Evolutionary conservation across 805 yeast species (phyloP).

Genomic region (Saccharomycopsis sp.): DNA sequence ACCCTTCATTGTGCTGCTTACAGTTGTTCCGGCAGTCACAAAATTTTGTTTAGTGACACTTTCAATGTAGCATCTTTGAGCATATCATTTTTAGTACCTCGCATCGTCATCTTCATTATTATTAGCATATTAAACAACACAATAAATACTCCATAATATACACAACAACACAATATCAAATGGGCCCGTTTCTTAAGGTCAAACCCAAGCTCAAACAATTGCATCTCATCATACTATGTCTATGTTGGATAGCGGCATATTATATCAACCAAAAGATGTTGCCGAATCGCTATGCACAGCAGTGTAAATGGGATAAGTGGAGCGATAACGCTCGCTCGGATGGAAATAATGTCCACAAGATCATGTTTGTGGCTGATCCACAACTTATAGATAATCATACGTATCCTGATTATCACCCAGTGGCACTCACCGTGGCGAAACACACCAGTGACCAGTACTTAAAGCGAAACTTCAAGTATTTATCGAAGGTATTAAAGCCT

Average conservation of each 20-base stretch:
- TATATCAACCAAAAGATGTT: neutral
- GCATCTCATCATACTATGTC: neutral
- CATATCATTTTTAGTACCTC: no score
- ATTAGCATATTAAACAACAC: no score
- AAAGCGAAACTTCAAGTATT: slow-evolving; percentile 60
- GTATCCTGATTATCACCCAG: slow-evolving; percentile 61
- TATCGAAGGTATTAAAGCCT: slow-evolving; percentile 58
- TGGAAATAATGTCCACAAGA: slow-evolving; percentile 30
- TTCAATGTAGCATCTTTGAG: no score
- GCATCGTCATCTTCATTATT: no score
- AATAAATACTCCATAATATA: no score
- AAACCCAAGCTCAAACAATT: neutral
- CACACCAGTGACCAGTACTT: slow-evolving; percentile 73
- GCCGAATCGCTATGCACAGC: slow-evolving; percentile 26
- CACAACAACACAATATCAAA: neutral
- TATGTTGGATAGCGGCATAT: neutral
- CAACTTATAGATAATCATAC: slow-evolving; percentile 87
- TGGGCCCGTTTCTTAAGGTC: neutral
- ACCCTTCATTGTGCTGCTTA: no score
- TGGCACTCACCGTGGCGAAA: slow-evolving; percentile 47
- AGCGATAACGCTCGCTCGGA: slow-evolving; percentile 28
- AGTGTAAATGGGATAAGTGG: slow-evolving; percentile 70
- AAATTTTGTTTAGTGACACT: no score
- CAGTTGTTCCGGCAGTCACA: no score
- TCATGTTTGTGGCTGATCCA: slow-evolving; percentile 82